Base-by-base conservation (phyloP, 768 basidiomycete genomes). In the Trametes maxima region DNA sequence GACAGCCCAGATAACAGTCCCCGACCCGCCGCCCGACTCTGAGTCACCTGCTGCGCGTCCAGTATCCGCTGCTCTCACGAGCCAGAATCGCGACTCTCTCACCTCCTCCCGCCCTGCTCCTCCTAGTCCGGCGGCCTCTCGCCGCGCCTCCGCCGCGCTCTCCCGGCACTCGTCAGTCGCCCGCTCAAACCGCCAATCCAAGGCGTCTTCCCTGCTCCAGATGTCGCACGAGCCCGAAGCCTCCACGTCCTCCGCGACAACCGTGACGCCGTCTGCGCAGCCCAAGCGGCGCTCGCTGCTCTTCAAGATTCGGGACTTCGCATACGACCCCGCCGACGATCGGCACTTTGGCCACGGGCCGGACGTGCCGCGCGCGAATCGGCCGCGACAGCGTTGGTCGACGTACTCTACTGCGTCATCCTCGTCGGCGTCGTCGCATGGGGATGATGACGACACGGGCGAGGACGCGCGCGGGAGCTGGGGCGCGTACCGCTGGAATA, bases 331-430 rank as follows among this genome's bases (percentile, higher is more conserved):
- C 2, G 49, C 71, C 5, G 83, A 84, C 69, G 72, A 68, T 16
- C 77, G 82, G 7, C 82, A 82, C 67, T 63, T 68, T 6, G 81
- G 81, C 10, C 63, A 64, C 2, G 82, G 81, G 12, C 67, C 76
- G 12, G 69, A 78, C 46, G 76, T 88, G 67, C 93, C 90, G 0
- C 90, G 88, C 61, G 87, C 85, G 64, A 95, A 94, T 4, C 69
- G n/a, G 51, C 65, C 39, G 72, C 72, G 35, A 53, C 64, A 74
- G 11, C 82, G 75, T 8, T 69, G 62, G 55, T 69, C 72, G 28
- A 54, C 60, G 36, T 67, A 65, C 28, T 69, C 74, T 22, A 69
- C 70, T 19, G 57, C 69, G 24, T 74, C 66, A 2, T 50, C 68
- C 10, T 72, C 68, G 42, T 73, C 71, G 16, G 69, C 74, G 8